A percentile compares a stretch with the other conserved stretches of the same genome.
Evolutionary conservation across 805 yeast species (phyloP).

Genomic region (Scheffersomyces lignosus): DNA sequence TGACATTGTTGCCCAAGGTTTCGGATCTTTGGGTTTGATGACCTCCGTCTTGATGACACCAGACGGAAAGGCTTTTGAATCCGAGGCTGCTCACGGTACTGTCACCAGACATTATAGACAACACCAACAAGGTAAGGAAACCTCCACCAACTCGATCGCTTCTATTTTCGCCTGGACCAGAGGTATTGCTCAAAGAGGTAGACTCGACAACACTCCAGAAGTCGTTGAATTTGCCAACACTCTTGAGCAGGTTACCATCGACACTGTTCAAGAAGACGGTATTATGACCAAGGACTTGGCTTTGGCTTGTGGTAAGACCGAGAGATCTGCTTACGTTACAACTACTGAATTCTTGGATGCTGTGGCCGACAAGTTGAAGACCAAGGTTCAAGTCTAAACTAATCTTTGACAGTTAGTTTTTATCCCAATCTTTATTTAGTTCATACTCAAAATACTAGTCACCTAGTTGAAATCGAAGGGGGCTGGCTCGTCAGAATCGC

Average conservation of each 20-base stretch:
- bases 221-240: slow-evolving; percentile 76
- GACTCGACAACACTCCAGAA: slow-evolving; percentile 80
- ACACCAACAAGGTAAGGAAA: slow-evolving; percentile 95
- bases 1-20: slow-evolving; percentile 97
- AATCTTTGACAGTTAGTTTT: too few species aligned
- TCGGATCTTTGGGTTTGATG: slow-evolving; percentile 95
- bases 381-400: neutral
- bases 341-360: slow-evolving; percentile 89
- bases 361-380: slow-evolving; percentile 65
- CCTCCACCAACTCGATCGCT: slow-evolving; percentile 96
- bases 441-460: too few species aligned
- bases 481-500: too few species aligned
- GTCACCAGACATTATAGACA: slow-evolving; percentile 96
- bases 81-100: slow-evolving; percentile 99
- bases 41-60: slow-evolving; percentile 96
- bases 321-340: slow-evolving; percentile 78
- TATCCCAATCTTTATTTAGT: too few species aligned
- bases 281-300: slow-evolving; percentile 97
- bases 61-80: slow-evolving; percentile 92
- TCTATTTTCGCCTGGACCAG: slow-evolving; percentile 97
- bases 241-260: slow-evolving; percentile 81
- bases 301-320: slow-evolving; percentile 82
- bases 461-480: too few species aligned
- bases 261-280: slow-evolving; percentile 79
- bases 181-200: slow-evolving; percentile 91